Evolutionary conservation across 331 rosid species (phyloP), one percentile per base, ranked within the genome.

Genomic region (Rhamnella rubrinervis): DNA sequence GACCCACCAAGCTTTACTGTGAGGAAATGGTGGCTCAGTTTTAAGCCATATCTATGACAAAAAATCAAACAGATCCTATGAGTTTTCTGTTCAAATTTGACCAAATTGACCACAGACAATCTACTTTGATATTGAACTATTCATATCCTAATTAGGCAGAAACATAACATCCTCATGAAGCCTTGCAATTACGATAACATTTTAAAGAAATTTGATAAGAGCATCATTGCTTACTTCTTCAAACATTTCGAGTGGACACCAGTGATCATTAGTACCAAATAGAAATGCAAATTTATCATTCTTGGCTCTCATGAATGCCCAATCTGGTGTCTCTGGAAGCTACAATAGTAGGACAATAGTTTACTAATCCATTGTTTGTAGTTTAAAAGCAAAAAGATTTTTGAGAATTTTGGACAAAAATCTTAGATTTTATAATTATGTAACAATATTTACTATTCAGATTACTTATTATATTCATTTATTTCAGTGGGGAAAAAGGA

Each of bases 301-400:
- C 55, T 83, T 85, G 84, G 74, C 87, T 77, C 81, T 83, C 75
- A 89, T 68, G 82, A 91, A 93, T 75, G 79, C 67, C 97, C 97
- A 95, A 80, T 91, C 93, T 40, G 91, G 93, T 65, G 81, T 31
- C 74, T 89, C 98, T 72, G 93, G 72, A 77, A 95, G 85, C 98
- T 95, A 75, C 71, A 75, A 85, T 63, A 60, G 46, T 65, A 76
- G 44, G 61, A 70, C 58, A 13, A 39, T 47, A 67, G 73, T 82
- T 80, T 80, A 84, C 80, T 79, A 85, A 69, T 70, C 37, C 68
- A 63, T 53, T 63, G 71, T 63, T 67, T 35, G 16, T 61, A 35
- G 75, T 63, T 64, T 78, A 63, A 35, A 68, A 31, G 35, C 35
- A 31, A 31, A 5, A 31, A 31, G 35, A 31, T 2, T 31, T 31